These are phyloP conservation scores for Myriangium duriaei DNA, from an alignment of 2,329 filamentous ascomycete species.

Conservation along the genomic window DNA sequence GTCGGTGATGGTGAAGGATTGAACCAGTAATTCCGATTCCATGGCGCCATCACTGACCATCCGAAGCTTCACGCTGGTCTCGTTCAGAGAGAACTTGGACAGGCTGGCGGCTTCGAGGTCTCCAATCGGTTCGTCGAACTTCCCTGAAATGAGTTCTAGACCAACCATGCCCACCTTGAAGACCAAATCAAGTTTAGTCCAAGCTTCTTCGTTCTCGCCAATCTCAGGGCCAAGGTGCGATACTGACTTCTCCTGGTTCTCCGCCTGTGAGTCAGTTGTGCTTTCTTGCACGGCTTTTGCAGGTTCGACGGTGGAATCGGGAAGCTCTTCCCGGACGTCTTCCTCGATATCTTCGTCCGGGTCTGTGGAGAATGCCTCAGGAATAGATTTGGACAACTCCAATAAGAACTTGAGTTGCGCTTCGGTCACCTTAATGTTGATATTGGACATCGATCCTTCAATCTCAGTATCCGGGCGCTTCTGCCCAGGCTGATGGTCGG, in stretches of 20 bases:
- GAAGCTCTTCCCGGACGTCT: slow-evolving; percentile 64
- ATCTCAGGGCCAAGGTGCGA: slow-evolving; percentile 49
- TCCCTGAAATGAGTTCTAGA: slow-evolving; percentile 70
- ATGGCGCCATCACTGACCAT: slow-evolving; percentile 87
- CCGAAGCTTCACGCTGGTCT: slow-evolving; percentile 79
- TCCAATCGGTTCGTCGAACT: slow-evolving; percentile 64
- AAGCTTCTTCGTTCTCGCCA: slow-evolving; percentile 54
- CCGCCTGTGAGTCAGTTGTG: slow-evolving; percentile 23
- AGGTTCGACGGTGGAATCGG: slow-evolving; percentile 38
- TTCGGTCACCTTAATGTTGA: slow-evolving; percentile 81
- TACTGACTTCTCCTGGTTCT: not conserved
- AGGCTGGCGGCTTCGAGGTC: slow-evolving; percentile 68
- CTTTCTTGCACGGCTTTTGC: slow-evolving; percentile 38
- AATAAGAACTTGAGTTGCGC: slow-evolving; percentile 82
- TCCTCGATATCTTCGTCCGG: slow-evolving; percentile 54
- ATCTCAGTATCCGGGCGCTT: slow-evolving; percentile 86
- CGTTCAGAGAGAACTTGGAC: slow-evolving; percentile 86
- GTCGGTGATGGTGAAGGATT: slow-evolving; percentile 89
- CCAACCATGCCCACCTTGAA: slow-evolving; percentile 84
- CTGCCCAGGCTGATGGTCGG: slow-evolving; percentile 65
- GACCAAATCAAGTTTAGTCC: slow-evolving; percentile 86
- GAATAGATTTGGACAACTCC: slow-evolving; percentile 77
- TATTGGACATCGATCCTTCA: slow-evolving; percentile 80
- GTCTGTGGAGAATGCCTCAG: slow-evolving; percentile 71
- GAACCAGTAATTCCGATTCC: slow-evolving; percentile 84